Conservation (phyloP, 2,329 filamentous ascomycete genomes). For the Trichoderma afroharzianum region DNA sequence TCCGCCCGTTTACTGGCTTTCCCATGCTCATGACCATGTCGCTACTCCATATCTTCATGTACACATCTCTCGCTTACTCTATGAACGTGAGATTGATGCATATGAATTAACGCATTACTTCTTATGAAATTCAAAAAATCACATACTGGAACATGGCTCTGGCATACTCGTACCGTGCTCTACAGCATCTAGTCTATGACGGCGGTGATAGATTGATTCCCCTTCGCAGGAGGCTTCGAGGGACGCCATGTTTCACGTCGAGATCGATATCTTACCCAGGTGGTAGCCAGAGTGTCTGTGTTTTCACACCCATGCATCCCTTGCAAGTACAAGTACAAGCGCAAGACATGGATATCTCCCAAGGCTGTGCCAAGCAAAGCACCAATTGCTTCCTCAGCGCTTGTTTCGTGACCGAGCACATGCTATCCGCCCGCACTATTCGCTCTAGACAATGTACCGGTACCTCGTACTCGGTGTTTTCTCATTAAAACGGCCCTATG, state of each 20-base stretch:
- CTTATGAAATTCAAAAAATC: background rate
- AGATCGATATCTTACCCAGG: background rate
- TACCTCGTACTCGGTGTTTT: background rate
- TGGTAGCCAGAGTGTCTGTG: background rate
- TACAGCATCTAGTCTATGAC: background rate
- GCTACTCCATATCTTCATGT: background rate
- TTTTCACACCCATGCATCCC: background rate
- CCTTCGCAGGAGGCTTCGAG: background rate
- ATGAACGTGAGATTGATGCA: background rate
- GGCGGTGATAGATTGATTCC: background rate
- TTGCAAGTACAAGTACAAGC: background rate
- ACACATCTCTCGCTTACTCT: background rate
- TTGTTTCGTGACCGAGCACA: background rate
- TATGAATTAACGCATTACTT: background rate
- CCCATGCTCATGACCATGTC: background rate
- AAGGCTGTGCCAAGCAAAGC: background rate
- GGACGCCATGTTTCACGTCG: conserved; percentile 2
- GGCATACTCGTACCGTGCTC: background rate
- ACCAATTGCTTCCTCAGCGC: background rate
- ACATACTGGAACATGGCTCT: background rate
- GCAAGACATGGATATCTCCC: background rate
- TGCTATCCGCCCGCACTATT: background rate
- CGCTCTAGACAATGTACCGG: background rate
- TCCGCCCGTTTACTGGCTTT: background rate
- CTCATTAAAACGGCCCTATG: background rate